A percentile compares a stretch with the other conserved stretches of the same genome.
phyloP scores from a whole-genome alignment of 2,329 filamentous ascomycete species.

The Pezicula neosporulosa region DNA sequence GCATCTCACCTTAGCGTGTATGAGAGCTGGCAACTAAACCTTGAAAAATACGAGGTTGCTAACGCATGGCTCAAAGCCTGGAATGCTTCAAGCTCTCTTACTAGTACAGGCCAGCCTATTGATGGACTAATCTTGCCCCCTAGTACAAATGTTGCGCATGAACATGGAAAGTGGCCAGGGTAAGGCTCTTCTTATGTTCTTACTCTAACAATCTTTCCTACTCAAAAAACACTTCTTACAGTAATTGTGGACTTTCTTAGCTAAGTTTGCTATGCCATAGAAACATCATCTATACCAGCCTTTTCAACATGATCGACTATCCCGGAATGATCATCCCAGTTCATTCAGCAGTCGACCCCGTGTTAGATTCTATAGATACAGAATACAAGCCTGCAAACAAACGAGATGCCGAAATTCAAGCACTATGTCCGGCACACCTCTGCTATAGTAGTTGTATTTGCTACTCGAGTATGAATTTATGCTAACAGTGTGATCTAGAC shows the following conservation, averaged over 20 bases:
- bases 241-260: neutral
- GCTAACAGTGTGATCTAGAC: no score
- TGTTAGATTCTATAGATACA: conserved; percentile 1
- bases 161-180: neutral
- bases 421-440: conserved; percentile 1
- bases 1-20: neutral
- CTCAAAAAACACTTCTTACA: neutral
- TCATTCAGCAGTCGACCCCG: conserved; percentile 3
- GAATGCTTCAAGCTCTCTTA: neutral
- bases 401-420: conserved; percentile 3
- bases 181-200: no score
- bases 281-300: conserved; percentile 46
- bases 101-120: conserved; percentile 4
- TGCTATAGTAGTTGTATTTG: neutral
- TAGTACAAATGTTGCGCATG: conserved; percentile 1
- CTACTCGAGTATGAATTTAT: neutral
- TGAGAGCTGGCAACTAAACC: neutral
- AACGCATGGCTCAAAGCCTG: neutral
- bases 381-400: conserved; percentile 2
- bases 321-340: conserved; percentile 53
- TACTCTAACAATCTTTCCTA: no score
- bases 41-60: neutral
- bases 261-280: neutral
- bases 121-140: conserved; percentile 4
- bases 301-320: conserved; percentile 59